Evolutionary conservation across 108 stramenopile genomes (phyloP).

Genomic region (Poteriospumella lacustris): DNA sequence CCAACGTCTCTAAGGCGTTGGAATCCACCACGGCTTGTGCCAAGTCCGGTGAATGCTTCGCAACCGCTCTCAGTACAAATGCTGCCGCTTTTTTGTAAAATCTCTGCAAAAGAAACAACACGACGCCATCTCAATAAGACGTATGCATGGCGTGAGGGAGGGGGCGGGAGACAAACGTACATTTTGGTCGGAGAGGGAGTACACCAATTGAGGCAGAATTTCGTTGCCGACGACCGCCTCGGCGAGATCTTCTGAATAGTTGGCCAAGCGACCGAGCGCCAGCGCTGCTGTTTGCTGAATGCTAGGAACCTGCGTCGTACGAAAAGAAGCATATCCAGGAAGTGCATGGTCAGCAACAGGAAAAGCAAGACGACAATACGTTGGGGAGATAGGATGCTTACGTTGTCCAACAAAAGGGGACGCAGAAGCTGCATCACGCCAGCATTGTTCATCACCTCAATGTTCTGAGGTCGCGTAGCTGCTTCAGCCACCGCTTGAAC

Average conservation of each 20-base stretch:
- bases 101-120: constrained; percentile 25
- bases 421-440: constrained; percentile 67
- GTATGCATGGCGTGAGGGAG: too few species aligned
- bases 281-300: constrained; percentile 65
- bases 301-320: constrained; percentile 53
- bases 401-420: constrained; percentile 61
- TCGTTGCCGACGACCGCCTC: constrained; percentile 66
- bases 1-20: constrained; percentile 61
- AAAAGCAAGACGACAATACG: too few species aligned
- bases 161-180: constrained; percentile 30
- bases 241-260: constrained; percentile 62
- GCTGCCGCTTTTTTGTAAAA: constrained; percentile 67
- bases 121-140: too few species aligned
- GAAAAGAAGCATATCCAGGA: background rate
- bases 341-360: too few species aligned
- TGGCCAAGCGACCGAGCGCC: constrained; percentile 61
- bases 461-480: constrained; percentile 62
- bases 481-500: constrained; percentile 64
- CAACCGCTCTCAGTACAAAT: constrained; percentile 62
- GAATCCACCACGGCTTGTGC: constrained; percentile 65
- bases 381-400: too few species aligned
- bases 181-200: constrained; percentile 64
- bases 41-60: constrained; percentile 64
- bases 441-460: constrained; percentile 65
- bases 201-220: constrained; percentile 65